Percentiles rank a stretch among this genome's conserved stretches.
phyloP scores from a whole-genome alignment of 371 early-diverging fungal genomes.

The Homolaphlyctis polyrhiza region DNA sequence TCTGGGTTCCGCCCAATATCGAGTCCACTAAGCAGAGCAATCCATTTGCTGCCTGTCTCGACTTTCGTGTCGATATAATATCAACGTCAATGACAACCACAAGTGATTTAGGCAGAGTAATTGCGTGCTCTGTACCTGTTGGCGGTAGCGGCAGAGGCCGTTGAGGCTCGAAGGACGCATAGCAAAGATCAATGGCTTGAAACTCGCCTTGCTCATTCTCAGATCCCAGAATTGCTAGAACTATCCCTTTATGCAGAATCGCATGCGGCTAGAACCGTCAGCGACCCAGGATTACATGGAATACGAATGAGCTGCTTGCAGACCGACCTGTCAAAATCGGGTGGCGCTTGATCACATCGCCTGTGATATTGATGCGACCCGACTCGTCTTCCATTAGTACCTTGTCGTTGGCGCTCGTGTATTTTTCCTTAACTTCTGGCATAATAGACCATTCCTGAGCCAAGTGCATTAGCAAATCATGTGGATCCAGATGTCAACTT shows the following conservation, averaged over 20 bases:
- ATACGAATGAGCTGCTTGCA: slow-evolving; percentile 1
- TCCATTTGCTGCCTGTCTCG: slow-evolving; percentile 41
- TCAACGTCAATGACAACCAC: too few relatives aligned
- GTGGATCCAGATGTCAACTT: neutral
- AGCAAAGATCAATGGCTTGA: slow-evolving; percentile 77
- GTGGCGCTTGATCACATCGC: slow-evolving; percentile 40
- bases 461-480: too few relatives aligned
- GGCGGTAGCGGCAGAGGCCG: slow-evolving; percentile 14
- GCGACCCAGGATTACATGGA: neutral
- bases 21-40: slow-evolving; percentile 82
- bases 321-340: slow-evolving; percentile 63
- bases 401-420: slow-evolving; percentile 54
- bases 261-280: neutral
- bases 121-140: too few relatives aligned
- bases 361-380: slow-evolving; percentile 69
- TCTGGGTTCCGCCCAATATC: slow-evolving; percentile 51
- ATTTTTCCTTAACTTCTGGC: slow-evolving; percentile 61
- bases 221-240: slow-evolving; percentile 2
- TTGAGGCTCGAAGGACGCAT: slow-evolving; percentile 63
- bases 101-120: too few relatives aligned
- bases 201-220: slow-evolving; percentile 38
- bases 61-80: too few relatives aligned
- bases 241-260: neutral
- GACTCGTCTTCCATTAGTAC: slow-evolving; percentile 88
- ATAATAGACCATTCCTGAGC: slow-evolving; percentile 60